Evolutionary conservation across 148 eudicot genomes (phyloP).

Genomic region (Cornus florida): DNA sequence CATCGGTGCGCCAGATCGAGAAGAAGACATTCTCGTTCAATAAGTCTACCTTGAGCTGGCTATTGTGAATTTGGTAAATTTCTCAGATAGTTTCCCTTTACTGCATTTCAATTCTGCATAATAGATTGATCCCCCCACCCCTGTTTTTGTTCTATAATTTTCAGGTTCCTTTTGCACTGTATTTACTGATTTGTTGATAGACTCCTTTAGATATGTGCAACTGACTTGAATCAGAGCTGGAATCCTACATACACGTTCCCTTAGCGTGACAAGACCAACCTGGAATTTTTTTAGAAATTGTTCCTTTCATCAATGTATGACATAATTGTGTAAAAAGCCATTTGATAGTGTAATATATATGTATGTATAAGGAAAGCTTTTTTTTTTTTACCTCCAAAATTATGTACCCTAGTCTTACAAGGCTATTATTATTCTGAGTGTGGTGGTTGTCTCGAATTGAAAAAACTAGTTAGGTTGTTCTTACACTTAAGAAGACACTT

Average conservation of each 20-base stretch:
- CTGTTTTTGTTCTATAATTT: background rate
- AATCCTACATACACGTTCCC: background rate
- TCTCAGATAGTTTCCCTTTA: background rate
- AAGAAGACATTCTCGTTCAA: constrained; percentile 39
- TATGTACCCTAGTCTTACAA: background rate
- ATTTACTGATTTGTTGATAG: background rate
- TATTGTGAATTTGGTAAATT: background rate
- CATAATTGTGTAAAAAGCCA: background rate
- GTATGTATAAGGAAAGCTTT: background rate
- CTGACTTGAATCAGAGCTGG: background rate
- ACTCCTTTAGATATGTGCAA: background rate
- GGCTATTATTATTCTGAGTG: background rate
- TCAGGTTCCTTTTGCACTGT: background rate
- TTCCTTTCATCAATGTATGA: background rate
- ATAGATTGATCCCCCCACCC: background rate
- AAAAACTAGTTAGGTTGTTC: background rate
- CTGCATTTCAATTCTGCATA: background rate
- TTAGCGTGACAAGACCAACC: background rate
- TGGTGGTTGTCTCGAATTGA: background rate
- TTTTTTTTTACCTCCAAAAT: background rate
- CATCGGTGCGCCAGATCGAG: constrained; percentile 43
- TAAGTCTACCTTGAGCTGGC: constrained; percentile 6
- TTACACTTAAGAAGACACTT: too few species aligned
- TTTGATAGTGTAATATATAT: background rate
- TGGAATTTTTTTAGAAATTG: background rate